Evolutionary conservation across 2,329 filamentous ascomycete genomes (phyloP), one percentile per base, ranked within the genome.

Genomic region (Diaporthe sp.): DNA sequence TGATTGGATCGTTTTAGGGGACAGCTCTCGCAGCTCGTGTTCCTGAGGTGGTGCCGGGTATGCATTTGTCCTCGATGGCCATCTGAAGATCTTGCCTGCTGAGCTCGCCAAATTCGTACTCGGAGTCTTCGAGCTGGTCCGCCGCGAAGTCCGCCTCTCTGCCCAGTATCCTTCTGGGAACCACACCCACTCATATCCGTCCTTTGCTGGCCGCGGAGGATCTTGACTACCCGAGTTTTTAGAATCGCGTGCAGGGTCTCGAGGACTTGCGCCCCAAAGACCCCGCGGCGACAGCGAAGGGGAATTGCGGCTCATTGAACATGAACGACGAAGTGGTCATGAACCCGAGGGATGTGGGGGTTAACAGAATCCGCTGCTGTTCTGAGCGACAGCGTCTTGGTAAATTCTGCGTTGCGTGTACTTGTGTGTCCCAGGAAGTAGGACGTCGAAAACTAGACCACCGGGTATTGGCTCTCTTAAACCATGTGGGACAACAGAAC

Each of bases 141-240:
- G 71, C 7, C 39, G 42, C 25, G 37, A 37, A 30, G 47, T n/a
- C n/a, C 37, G 72, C 7, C 90, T 84, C 80, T 91, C 90, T n/a
- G 90, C 90, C 89, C 89, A 91, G 79, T 90, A 92, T 8, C 90
- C 90, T 69, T 86, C 87, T 1, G 90, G 89, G 79, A 89, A 91
- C 90, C 89, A 91, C 32, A 91, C 90, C 90, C 89, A 92, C 82
- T 92, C 90, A 78, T 82, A 85, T 53, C 89, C 89, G 58, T 87
- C 84, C 65, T 82, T 87, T 70, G 90, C 82, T n/a, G 87, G 85
- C 2, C 90, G 86, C 32, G 89, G 90, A 3, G 89, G 89, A 72
- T 91, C 89, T 37, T 88, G 55, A 32, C 27, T 79, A 17, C 44
- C 69, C 9, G 27, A 51, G 44, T n/a, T 37, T 19, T 37, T 56